These are phyloP conservation scores for Cylindrotheca fusiformis DNA, from an alignment of 108 stramenopile genomes.

Conservation along the genomic window DNA sequence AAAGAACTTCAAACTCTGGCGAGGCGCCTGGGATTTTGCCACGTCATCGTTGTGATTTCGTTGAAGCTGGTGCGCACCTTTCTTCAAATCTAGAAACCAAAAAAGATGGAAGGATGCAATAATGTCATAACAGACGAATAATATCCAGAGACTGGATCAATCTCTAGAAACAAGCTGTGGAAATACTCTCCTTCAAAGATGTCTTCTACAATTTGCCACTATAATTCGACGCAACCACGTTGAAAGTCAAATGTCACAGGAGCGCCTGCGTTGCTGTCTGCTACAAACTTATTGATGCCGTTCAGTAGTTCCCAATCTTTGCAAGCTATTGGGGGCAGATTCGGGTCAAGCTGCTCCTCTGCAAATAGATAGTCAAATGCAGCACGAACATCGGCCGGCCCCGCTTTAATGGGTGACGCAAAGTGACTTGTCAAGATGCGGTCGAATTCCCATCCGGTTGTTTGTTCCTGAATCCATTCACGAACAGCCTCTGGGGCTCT, in stretches of 20 bases:
- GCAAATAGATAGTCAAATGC: conserved; percentile 40
- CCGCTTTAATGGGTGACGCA: conserved; percentile 54
- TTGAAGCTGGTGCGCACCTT: no score
- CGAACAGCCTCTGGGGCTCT: conserved; percentile 43
- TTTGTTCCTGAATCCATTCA: conserved; percentile 39
- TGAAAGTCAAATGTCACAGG: conserved; percentile 48
- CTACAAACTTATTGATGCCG: conserved; percentile 50
- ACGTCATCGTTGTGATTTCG: no score
- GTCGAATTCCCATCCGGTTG: conserved; percentile 45
- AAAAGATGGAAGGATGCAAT: no score
- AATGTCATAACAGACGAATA: no score
- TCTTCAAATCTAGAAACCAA: no score
- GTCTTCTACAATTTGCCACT: no score
- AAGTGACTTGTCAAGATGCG: conserved; percentile 62
- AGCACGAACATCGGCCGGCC: conserved; percentile 25
- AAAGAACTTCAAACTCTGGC: no score
- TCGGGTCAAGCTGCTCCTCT: background rate
- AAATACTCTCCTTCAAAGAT: no score
- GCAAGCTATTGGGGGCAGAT: conserved; percentile 51
- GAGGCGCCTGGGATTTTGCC: no score
- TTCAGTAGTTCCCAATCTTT: conserved; percentile 59
- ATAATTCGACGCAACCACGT: conserved; percentile 22
- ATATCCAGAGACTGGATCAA: no score
- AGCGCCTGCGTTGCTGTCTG: conserved; percentile 48
- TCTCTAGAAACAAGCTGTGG: no score